phyloP scores from a whole-genome alignment of 2,329 filamentous ascomycete species.

The Colletotrichum cuscutae region DNA sequence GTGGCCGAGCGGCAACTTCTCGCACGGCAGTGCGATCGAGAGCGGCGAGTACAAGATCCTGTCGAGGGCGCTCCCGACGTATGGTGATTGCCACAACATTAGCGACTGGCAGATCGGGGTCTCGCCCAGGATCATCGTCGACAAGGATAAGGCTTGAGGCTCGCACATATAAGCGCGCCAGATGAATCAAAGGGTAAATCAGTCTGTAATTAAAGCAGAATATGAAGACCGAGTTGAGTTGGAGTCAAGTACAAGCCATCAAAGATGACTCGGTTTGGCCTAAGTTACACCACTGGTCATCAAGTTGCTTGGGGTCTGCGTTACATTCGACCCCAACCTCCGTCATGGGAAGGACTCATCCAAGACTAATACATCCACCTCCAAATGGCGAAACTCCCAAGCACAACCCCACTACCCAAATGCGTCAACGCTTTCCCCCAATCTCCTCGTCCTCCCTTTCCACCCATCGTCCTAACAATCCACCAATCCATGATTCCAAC shows the following conservation, averaged over 20 bases:
- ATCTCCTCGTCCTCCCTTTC: neutral
- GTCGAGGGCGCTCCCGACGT: conserved; percentile 59
- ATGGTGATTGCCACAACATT: conserved; percentile 54
- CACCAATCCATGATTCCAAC: conserved; percentile 24
- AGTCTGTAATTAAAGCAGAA: no score
- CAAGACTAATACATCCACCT: conserved; percentile 14
- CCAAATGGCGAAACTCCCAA: conserved; percentile 9
- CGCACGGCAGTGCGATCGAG: conserved; percentile 18
- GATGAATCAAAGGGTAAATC: no score
- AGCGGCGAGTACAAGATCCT: conserved; percentile 38
- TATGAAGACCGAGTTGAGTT: no score
- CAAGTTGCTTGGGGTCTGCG: no score
- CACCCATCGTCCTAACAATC: conserved; percentile 4
- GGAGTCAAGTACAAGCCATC: no score
- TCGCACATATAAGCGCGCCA: no score
- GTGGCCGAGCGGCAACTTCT: neutral
- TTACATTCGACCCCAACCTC: no score
- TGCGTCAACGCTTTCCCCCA: conserved; percentile 3
- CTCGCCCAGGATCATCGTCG: conserved; percentile 40
- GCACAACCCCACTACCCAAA: neutral
- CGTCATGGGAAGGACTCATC: neutral
- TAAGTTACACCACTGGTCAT: no score
- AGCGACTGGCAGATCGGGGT: conserved; percentile 58
- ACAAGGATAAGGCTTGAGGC: no score
- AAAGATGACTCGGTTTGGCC: no score